A percentile compares a stretch with the other conserved stretches of the same genome.
These are phyloP conservation scores for Pyrrhoderma noxium DNA, from an alignment of 1,284 basidiomycete species.

Conservation along the genomic window DNA sequence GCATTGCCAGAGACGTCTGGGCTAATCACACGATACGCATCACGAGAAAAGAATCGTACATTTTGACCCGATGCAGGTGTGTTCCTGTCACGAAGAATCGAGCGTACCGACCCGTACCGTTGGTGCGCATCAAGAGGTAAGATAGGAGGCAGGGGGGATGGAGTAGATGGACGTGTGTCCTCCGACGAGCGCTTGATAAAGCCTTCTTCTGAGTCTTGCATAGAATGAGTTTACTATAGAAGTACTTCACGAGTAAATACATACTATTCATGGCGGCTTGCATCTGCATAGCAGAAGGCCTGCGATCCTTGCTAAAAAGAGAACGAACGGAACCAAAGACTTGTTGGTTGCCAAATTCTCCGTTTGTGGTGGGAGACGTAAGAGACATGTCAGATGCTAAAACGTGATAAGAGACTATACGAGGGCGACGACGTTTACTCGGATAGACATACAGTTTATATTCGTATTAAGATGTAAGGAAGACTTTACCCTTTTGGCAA, in stretches of 20 bases:
- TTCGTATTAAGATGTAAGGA: slow-evolving; percentile 33
- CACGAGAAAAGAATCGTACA: slow-evolving; percentile 66
- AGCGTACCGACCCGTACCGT: slow-evolving; percentile 42
- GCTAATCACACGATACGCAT: slow-evolving; percentile 54
- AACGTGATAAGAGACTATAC: neutral
- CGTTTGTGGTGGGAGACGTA: slow-evolving; percentile 26
- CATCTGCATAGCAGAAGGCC: slow-evolving; percentile 22
- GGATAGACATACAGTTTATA: slow-evolving; percentile 34
- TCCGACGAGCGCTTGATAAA: slow-evolving; percentile 4
- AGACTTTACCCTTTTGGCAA: slow-evolving; percentile 52
- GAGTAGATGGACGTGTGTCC: slow-evolving; percentile 5
- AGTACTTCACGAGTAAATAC: neutral
- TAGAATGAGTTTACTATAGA: slow-evolving; percentile 1
- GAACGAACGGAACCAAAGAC: slow-evolving; percentile 15
- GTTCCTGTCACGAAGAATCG: slow-evolving; percentile 60
- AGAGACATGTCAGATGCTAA: slow-evolving; percentile 43
- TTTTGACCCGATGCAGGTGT: slow-evolving; percentile 69
- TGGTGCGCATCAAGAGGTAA: slow-evolving; percentile 18
- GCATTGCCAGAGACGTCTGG: slow-evolving; percentile 44
- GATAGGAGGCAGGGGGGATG: slow-evolving; percentile 22
- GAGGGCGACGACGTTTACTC: neutral
- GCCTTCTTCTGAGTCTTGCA: neutral
- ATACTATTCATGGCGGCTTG: slow-evolving; percentile 14
- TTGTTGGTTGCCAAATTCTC: slow-evolving; percentile 24
- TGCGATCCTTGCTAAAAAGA: slow-evolving; percentile 16